Evolutionary conservation across 75 land plant genomes (phyloP).

Genomic region (Sequoiadendron giganteum): DNA sequence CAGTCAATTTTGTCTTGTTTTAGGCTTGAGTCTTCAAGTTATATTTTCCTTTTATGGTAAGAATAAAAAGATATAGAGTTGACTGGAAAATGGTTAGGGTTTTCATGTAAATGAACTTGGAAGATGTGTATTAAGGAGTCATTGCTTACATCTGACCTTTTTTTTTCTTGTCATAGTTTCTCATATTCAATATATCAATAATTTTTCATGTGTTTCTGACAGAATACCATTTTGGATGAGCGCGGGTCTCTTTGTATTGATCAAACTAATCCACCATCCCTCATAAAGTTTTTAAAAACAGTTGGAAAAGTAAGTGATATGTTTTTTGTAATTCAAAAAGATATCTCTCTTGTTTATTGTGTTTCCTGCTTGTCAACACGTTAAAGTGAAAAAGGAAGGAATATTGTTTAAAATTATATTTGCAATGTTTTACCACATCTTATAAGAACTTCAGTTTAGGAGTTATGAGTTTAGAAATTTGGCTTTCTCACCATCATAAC

Average conservation of each 20-base stretch:
- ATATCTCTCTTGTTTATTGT: background rate
- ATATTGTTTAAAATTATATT: background rate
- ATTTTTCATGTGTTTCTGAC: background rate
- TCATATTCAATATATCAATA: background rate
- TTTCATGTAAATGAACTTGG: background rate
- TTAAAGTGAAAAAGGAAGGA: background rate
- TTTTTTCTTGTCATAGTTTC: background rate
- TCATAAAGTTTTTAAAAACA: slow-evolving; percentile 50
- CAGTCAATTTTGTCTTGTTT: background rate
- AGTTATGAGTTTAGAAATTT: background rate
- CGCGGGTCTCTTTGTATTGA: slow-evolving; percentile 70
- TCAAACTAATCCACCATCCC: slow-evolving; percentile 58
- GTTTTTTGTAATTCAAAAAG: background rate
- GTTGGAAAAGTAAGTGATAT: slow-evolving; percentile 41
- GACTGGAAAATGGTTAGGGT: background rate
- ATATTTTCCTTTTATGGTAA: background rate
- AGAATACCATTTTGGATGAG: slow-evolving; percentile 80
- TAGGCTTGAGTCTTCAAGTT: background rate
- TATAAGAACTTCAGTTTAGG: background rate
- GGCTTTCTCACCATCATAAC: background rate
- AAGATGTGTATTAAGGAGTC: background rate
- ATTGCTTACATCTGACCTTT: background rate
- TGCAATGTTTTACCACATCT: background rate
- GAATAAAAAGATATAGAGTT: background rate
- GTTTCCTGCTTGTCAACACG: background rate